Base-by-base conservation (phyloP, 2,329 filamentous ascomycete species). In the Fusarium sp. region DNA sequence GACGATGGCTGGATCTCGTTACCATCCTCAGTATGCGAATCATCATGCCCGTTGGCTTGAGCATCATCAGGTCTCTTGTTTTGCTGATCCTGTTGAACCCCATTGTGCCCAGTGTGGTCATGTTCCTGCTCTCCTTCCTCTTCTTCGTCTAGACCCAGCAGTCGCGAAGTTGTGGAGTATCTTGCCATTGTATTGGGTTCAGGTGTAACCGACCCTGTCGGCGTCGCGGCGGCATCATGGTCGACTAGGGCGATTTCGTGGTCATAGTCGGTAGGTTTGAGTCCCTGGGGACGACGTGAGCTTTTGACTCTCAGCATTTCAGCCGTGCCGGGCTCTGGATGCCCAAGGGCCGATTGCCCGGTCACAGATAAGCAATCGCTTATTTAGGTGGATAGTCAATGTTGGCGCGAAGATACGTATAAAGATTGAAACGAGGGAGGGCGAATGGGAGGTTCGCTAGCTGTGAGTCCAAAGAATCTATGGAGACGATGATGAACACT, bases 181-280 rank as follows among this genome's bases (percentile, higher is more conserved):
- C 70, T 71, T 17, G 39, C 40, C 43, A 74, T 56, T 8, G 53
- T 54, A 47, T 62, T 54, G 15, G 72, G 66, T 38, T 75, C 70
- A 19, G 66, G 68, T 22, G 67, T 69, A 21, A 53, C 36, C 19
- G 69, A 55, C 51, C 60, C 55, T 49, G 68, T 56, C 40, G 72
- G 71, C 39, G 74, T 74, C 49, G 58, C 56, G 14, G 68, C 70
- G 64, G 76, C 66, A 74, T 83, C 82, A 57, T 84, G 81, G 77
- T 93, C 90, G 70, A 92, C 83, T 38, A 94, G 87, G 70, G 77
- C 80, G 75, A 94, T 94, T 77, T 90, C 89, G 78, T 93, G 91
- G 73, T 91, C 89, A 75, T 90, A 91, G 71, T 91, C 88, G 76
- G 80, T 82, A 68, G 89, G 87, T 76, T 85, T 84, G 59, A 89